Base-by-base conservation (phyloP, 2,329 filamentous ascomycete genomes). In the Polytolypa hystricis region DNA sequence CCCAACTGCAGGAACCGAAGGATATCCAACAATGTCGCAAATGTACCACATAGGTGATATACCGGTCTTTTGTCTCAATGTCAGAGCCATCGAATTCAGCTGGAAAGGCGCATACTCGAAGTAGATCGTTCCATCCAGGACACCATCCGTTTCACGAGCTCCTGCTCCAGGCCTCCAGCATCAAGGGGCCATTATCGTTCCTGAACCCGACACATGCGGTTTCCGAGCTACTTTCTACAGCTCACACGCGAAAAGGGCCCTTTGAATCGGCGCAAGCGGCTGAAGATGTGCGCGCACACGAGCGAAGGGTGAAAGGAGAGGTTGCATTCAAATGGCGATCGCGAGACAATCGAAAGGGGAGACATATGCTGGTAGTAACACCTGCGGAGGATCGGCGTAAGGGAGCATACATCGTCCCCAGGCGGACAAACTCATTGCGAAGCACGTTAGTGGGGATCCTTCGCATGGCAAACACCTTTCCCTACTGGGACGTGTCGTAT, bases 401-500 rank as follows among this genome's bases (percentile, higher is more conserved):
- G 6, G 41, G 46, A 1, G 44, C 47, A 5, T 52, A 52, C 29
- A 32, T 49, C 3, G 43, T 51, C 1, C 66, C 61, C 2, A 48
- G 40, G 9, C 42, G 50, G 4, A 67, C 60, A 3, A 51, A 50
- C 6, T 53, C 52, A 3, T 37, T 48, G 2, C 42, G 45, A 17
- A 25, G 21, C 21, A 25, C 21, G 21, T 23, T 16, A 6, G n/a
- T n/a, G 52, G 63, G 57, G 2, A 58, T 74, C 23, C 42, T 52
- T 35, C 59, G 61, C 12, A 75, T 74, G 68, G 51, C 64, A 38
- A 70, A 61, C 5, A 53, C 51, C 31, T 73, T 58, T 36, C 72
- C 72, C 0, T 54, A 70, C 33, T 76, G 70, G 69, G 71, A 77
- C 42, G 57, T 77, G 8, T 74, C 70, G 1, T 76, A 67, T 44